Percentiles rank a stretch among this genome's conserved stretches.
These are phyloP conservation scores for Hevea brasiliensis DNA, from an alignment of 345 rosid species.

Conservation along the genomic window DNA sequence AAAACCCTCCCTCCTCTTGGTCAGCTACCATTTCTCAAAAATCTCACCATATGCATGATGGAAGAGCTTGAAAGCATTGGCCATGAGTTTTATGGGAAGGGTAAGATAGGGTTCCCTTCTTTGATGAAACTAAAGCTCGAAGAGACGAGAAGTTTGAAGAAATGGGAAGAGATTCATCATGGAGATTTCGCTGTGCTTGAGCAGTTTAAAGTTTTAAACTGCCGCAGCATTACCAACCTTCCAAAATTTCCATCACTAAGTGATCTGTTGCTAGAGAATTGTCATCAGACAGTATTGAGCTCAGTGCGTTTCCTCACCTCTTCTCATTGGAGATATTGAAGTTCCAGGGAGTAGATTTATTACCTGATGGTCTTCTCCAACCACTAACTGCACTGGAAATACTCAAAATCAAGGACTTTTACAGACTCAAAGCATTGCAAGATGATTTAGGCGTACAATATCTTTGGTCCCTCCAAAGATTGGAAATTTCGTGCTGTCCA, in stretches of 20 bases:
- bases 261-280: conserved; percentile 11
- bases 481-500: conserved; percentile 23
- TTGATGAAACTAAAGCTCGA: conserved; percentile 17
- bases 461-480: conserved; percentile 13
- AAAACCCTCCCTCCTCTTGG: conserved; percentile 23
- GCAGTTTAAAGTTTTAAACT: conserved; percentile 15
- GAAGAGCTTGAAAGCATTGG: conserved; percentile 14
- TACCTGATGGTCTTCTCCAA: conserved; percentile 11
- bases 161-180: conserved; percentile 12
- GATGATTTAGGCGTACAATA: conserved; percentile 20
- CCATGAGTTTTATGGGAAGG: conserved; percentile 19
- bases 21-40: conserved; percentile 22
- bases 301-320: conserved; percentile 21
- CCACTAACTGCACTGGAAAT: conserved; percentile 5
- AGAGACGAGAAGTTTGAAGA: conserved; percentile 19
- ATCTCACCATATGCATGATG: conserved; percentile 18
- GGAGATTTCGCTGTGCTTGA: conserved; percentile 25
- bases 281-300: conserved; percentile 10
- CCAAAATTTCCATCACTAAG: conserved; percentile 19
- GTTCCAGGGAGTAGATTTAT: conserved; percentile 1
- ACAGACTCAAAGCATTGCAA: conserved; percentile 10
- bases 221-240: conserved; percentile 12
- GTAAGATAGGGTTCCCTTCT: conserved; percentile 10
- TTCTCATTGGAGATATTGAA: conserved; percentile 16
- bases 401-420: conserved; percentile 17